phyloP scores from a whole-genome alignment of 805 yeast species.

The Komagataella pastoris region DNA sequence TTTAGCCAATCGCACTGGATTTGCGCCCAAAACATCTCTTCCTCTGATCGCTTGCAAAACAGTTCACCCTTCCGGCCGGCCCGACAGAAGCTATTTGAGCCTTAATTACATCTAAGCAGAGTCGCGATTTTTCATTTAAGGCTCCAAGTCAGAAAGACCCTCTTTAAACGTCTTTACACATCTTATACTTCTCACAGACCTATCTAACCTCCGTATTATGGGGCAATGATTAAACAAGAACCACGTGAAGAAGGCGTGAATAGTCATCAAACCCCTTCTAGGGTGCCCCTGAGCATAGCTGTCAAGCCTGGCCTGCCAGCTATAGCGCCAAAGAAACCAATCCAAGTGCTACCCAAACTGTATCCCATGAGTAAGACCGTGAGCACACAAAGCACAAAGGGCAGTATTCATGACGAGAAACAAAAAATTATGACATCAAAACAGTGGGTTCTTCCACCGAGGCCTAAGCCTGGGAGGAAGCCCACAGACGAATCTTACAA shows the following conservation, averaged over 20 bases:
- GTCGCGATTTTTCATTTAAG: background rate
- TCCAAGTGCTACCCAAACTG: background rate
- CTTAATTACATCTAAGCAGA: background rate
- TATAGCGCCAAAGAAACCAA: background rate
- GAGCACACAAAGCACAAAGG: background rate
- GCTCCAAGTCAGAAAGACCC: background rate
- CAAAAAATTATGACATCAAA: conserved; percentile 19
- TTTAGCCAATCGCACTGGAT: background rate
- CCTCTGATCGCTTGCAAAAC: background rate
- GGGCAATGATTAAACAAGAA: background rate
- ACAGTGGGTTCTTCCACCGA: conserved; percentile 43
- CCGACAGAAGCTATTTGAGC: background rate
- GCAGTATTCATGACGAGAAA: background rate
- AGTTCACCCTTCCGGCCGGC: background rate
- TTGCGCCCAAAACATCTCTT: background rate
- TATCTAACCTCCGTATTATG: background rate
- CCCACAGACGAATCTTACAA: conserved; percentile 12
- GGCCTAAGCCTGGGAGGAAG: conserved; percentile 36
- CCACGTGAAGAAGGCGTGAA: background rate
- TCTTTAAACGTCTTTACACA: background rate
- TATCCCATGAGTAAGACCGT: background rate
- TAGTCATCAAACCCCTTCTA: background rate
- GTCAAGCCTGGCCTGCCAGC: background rate
- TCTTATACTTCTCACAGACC: background rate
- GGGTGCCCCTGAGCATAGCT: background rate